Conservation (phyloP, 805 yeast genomes). For the Candida lessepsii region DNA sequence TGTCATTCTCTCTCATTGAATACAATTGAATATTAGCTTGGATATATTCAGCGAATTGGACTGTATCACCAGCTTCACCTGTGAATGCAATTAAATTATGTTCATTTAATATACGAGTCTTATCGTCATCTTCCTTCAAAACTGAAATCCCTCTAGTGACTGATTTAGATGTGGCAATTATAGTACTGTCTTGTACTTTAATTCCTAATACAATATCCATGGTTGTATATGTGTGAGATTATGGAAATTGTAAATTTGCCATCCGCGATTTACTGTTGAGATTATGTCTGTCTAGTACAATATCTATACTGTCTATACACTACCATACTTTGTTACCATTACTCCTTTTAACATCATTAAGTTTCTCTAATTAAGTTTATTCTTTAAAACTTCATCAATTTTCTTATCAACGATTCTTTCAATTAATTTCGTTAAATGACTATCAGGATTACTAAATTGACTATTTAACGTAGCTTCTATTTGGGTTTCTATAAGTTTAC, state of each 20-base stretch:
- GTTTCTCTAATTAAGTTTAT: too few species aligned
- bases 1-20: slow-evolving; percentile 74
- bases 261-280: too few species aligned
- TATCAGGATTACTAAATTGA: slow-evolving; percentile 49
- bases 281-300: too few species aligned
- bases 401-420: slow-evolving; percentile 31
- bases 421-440: slow-evolving; percentile 52
- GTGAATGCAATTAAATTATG: slow-evolving; percentile 84
- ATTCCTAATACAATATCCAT: slow-evolving; percentile 95
- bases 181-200: slow-evolving; percentile 73
- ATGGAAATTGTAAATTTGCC: slow-evolving; percentile 6
- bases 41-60: slow-evolving; percentile 89
- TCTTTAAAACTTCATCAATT: slow-evolving; percentile 15
- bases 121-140: slow-evolving; percentile 42
- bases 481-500: slow-evolving; percentile 88
- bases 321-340: too few species aligned
- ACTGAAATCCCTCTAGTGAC: slow-evolving; percentile 64
- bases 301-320: too few species aligned
- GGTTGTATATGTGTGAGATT: background rate
- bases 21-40: slow-evolving; percentile 90
- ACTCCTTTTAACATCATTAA: too few species aligned
- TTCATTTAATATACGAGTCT: slow-evolving; percentile 60
- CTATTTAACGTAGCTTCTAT: slow-evolving; percentile 56
- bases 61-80: slow-evolving; percentile 97
- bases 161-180: slow-evolving; percentile 93